Percentiles rank a stretch among this genome's conserved stretches.
These are phyloP conservation scores for Trichophyton mentagrophytes DNA, from an alignment of 2,329 filamentous ascomycete species.

Conservation along the genomic window DNA sequence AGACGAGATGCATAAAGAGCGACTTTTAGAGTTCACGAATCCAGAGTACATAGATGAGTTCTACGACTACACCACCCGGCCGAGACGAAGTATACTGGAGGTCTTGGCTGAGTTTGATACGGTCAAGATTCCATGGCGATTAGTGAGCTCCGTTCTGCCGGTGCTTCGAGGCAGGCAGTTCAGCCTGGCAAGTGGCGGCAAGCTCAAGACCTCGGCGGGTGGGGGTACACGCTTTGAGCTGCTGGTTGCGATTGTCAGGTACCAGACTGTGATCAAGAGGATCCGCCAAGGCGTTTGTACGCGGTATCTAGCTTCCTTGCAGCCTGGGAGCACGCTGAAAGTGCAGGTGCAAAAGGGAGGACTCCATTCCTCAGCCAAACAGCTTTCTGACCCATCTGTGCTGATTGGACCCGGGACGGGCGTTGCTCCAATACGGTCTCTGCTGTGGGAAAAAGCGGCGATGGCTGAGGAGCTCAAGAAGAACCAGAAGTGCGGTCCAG, in stretches of 20 bases:
- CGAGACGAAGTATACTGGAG: slow-evolving; percentile 81
- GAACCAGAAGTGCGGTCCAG: slow-evolving; percentile 20
- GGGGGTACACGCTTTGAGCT: slow-evolving; percentile 50
- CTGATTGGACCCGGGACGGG: slow-evolving; percentile 79
- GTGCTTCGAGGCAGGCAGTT: slow-evolving; percentile 80
- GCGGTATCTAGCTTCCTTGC: slow-evolving; percentile 61
- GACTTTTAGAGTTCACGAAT: slow-evolving; percentile 70
- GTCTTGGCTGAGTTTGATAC: slow-evolving; percentile 80
- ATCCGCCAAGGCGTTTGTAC: slow-evolving; percentile 82
- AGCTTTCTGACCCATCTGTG: slow-evolving; percentile 49
- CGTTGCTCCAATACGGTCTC: slow-evolving; percentile 66
- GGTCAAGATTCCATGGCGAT: slow-evolving; percentile 66
- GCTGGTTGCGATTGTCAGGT: slow-evolving; percentile 78
- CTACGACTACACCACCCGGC: slow-evolving; percentile 88
- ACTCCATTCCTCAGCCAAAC: slow-evolving; percentile 35
- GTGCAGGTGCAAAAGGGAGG: slow-evolving; percentile 46
- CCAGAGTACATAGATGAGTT: slow-evolving; percentile 76
- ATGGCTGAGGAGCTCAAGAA: slow-evolving; percentile 23
- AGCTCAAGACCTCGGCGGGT: slow-evolving; percentile 26
- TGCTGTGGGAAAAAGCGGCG: slow-evolving; percentile 60
- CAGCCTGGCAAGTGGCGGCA: slow-evolving; percentile 70
- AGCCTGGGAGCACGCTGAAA: slow-evolving; percentile 44
- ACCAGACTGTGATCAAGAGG: slow-evolving; percentile 73
- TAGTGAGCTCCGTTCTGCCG: slow-evolving; percentile 62
- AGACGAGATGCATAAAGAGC: slow-evolving; percentile 61